These are phyloP conservation scores for Suillus americanus DNA, from an alignment of 768 basidiomycete species.

Conservation along the genomic window DNA sequence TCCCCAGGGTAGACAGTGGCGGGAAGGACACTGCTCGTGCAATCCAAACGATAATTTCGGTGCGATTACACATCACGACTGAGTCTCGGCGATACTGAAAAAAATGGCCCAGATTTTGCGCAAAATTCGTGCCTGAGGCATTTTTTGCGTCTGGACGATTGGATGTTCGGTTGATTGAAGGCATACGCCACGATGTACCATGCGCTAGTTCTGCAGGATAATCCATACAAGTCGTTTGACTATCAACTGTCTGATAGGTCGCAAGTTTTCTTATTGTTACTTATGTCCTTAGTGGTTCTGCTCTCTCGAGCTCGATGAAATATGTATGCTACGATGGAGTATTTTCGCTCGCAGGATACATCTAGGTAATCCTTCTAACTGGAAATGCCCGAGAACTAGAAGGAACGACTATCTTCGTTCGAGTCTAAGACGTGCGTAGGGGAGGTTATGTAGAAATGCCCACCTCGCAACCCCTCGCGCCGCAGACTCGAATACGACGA, in stretches of 20 bases:
- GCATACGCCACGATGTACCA: neutral
- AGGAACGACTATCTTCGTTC: neutral
- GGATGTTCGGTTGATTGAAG: neutral
- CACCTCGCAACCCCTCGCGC: neutral
- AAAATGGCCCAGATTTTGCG: constrained; percentile 22
- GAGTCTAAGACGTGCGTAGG: neutral
- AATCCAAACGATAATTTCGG: constrained; percentile 75
- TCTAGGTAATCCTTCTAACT: neutral
- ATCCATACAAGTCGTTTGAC: neutral
- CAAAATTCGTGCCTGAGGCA: constrained; percentile 28
- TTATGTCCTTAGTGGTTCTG: neutral
- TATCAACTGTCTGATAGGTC: neutral
- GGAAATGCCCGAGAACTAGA: neutral
- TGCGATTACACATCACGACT: constrained; percentile 29
- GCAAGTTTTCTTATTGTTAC: neutral
- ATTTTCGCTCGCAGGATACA: neutral
- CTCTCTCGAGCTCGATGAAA: neutral
- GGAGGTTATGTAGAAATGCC: neutral
- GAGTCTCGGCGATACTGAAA: constrained; percentile 1
- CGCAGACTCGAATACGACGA: neutral
- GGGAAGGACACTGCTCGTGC: constrained; percentile 85
- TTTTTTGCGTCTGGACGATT: constrained; percentile 27
- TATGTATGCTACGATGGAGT: neutral
- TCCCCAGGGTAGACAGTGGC: constrained; percentile 68
- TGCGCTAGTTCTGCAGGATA: neutral